A percentile compares a stretch with the other conserved stretches of the same genome.
phyloP scores from a whole-genome alignment of 192 early-diverging fungal genomes.

The Backusella circina region DNA sequence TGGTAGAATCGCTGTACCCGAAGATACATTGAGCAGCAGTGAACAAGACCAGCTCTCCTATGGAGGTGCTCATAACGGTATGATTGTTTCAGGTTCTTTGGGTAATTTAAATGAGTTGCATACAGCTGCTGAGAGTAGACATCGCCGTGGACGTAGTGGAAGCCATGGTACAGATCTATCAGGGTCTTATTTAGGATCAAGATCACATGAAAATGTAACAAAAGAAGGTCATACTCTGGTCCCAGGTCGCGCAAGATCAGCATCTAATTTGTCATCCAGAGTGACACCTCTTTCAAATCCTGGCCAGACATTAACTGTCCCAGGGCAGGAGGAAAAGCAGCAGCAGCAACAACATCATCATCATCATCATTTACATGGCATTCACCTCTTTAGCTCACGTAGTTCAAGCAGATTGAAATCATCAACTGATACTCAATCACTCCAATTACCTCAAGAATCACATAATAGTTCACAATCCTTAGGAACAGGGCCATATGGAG shows the following conservation, averaged over 20 bases:
- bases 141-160: slow-evolving; percentile 11
- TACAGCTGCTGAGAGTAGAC: background rate
- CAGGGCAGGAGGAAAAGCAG: background rate
- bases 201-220: slow-evolving; percentile 20
- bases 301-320: background rate
- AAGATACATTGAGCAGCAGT: slow-evolving; percentile 17
- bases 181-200: background rate
- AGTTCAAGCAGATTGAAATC: slow-evolving; percentile 9
- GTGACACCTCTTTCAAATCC: background rate
- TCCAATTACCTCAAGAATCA: background rate
- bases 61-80: slow-evolving; percentile 12
- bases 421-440: background rate
- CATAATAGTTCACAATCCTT: background rate
- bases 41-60: slow-evolving; percentile 29
- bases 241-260: background rate
- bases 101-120: slow-evolving; percentile 11
- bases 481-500: background rate
- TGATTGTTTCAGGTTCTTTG: slow-evolving; percentile 10
- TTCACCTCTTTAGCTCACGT: slow-evolving; percentile 26
- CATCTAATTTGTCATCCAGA: slow-evolving; percentile 1
- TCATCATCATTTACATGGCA: slow-evolving; percentile 5
- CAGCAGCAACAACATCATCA: background rate
- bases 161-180: slow-evolving; percentile 4
- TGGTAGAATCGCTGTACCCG: slow-evolving; percentile 43
- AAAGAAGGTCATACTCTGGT: background rate